Evolutionary conservation across 2,329 filamentous ascomycete genomes (phyloP), one percentile per base, ranked within the genome.

Genomic region (Penicillium sp.): DNA sequence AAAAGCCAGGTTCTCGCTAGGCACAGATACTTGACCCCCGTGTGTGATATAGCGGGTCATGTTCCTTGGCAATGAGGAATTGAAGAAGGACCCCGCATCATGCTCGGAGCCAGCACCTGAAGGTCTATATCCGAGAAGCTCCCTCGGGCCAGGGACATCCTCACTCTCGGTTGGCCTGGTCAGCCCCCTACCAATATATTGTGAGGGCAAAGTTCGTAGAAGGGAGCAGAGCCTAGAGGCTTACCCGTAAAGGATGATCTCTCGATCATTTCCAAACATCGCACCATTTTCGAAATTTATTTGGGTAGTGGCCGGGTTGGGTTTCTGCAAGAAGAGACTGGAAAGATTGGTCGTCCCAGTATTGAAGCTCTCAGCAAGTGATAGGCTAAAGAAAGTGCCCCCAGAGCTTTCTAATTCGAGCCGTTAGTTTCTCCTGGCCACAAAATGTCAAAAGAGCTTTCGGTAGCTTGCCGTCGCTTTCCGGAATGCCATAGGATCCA

Each of bases 1-100:
- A 75, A 82, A 89, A 0, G 84, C 85, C 58, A 83, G 79, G 57
- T 88, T 85, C 68, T 89, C 86, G 0, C 85, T 88, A 0, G 86
- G 85, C 0, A 81, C 83, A 44, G 75, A 87, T 16, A 79, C 83
- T 1, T 78, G 79, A 3, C 79, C 86, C 22, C 87, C 86, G 56
- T 80, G 82, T 0, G 84, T 81, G 22, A 89, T 57, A 60, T 86
- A 88, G 44, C 81, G 76, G 27, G 80, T 87, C 6, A 86, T 64
- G 6, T 60, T 67, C 7, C 69, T 57, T 4, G 76, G 68, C 1
- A 86, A 71, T 1, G 65, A 60, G 0, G 61, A 62, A 10, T 70
- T 60, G 8, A 71, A 28, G 51, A 82, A 82, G 75, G 0, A 72
- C 60, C 0, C 55, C 52, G 63, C 80, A 84, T 69, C 62, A 47